Evolutionary conservation across 1,139 yeast species (phyloP), one percentile per base, ranked within the genome.

Genomic region (Kluyveromyces sp.): DNA sequence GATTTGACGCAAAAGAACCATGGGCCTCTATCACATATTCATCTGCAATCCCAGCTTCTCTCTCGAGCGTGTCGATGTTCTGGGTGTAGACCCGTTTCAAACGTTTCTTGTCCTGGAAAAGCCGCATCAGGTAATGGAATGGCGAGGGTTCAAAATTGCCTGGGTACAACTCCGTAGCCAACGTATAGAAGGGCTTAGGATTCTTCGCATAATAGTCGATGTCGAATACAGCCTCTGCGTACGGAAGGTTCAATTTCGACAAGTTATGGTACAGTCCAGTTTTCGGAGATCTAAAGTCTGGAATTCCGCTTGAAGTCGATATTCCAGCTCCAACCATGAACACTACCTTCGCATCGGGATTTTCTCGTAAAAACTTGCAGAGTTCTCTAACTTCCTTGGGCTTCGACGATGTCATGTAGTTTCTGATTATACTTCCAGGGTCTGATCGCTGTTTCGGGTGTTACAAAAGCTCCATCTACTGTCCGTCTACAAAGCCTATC

Each of bases 151-250:
- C 66, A 60, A 79, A 89, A 51, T 82, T 81, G 0, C 95, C 95
- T 0, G 98, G 98, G 54, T 80, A 86, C 42, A 92, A 68, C 54
- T 87, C 96, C 15, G 77, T 77, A 0, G 96, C 94, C 44, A 89
- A 69, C 0, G 86, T 78, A 56, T 85, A 88, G 60, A 89, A 89
- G 0, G 96, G 94, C 50, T 76, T 71, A 0, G 97, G 97, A 42
- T 76, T 74, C 45, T 80, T 71, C 41, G 73, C 67, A 61, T 87
- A 86, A 63, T 78, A 92, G 28, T 80, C 88, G 29, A 89, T 82
- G 58, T 88, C 97, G 62, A 89, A 92, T 1, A 92, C 96, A 0
- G 96, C 96, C 61, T 89, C 98, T 0, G 97, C 94, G 58, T 77
- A 88, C 3, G 97, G 97, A 39, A 89, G 68, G 36, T 85, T 72